Percentiles rank a stretch among this genome's conserved stretches.
Evolutionary conservation across 305 asterid species (phyloP).

Genomic region (Stenogyne calaminthoides): DNA sequence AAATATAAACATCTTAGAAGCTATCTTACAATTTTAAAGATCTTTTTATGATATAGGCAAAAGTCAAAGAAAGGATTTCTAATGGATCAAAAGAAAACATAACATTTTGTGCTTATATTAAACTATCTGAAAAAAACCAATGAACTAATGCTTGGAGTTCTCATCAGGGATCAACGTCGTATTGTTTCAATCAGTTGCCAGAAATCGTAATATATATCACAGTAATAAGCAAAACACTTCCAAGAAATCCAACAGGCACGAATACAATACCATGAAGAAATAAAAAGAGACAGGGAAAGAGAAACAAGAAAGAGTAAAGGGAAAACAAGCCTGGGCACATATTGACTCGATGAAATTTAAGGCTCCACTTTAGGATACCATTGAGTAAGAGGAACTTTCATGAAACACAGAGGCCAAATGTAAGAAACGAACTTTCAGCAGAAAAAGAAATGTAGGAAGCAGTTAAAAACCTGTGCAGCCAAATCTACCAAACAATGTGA

Average conservation of each 20-base stretch:
- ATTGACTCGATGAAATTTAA: neutral
- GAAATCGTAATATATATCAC: constrained; percentile 7
- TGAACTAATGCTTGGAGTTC: neutral
- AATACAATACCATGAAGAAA: neutral
- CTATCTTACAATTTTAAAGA: neutral
- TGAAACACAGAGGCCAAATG: neutral
- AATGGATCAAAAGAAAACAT: neutral
- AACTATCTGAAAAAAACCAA: neutral
- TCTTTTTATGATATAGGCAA: constrained; percentile 4
- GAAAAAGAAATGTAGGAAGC: constrained; percentile 5
- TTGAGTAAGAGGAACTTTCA: neutral
- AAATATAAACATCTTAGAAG: constrained; percentile 10
- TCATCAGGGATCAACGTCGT: neutral
- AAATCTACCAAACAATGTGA: constrained; percentile 17
- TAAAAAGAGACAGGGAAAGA: constrained; percentile 5
- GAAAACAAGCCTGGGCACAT: constrained; percentile 5
- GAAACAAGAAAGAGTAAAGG: constrained; percentile 5
- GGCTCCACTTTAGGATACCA: constrained; percentile 12
- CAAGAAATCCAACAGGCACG: neutral
- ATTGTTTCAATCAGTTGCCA: neutral
- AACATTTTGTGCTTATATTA: neutral
- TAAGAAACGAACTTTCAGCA: neutral
- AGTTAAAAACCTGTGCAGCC: constrained; percentile 2
- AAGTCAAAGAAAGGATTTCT: neutral
- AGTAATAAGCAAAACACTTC: constrained; percentile 1